Evolutionary conservation across 176 grass and related monocot species (phyloP).

Genomic region (Oryza glumipatula): DNA sequence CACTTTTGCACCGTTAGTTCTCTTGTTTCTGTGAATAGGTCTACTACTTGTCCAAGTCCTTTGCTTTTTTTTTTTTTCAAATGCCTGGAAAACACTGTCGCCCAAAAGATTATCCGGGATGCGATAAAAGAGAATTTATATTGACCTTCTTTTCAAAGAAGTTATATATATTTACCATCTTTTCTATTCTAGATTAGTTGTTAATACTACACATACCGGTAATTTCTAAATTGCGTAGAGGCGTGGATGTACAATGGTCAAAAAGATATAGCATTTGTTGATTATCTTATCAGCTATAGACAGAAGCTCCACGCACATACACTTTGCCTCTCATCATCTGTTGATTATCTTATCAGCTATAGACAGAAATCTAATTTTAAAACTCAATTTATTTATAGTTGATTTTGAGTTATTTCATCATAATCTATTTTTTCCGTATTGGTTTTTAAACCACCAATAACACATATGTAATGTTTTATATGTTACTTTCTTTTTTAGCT

Average conservation of each 20-base stretch:
- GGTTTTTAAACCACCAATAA: too few relatives aligned
- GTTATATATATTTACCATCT: not conserved
- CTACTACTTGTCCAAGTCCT: not conserved
- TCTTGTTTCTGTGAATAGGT: not conserved
- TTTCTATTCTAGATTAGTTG: constrained; percentile 4
- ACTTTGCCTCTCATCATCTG: not conserved
- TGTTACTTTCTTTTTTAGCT: too few relatives aligned
- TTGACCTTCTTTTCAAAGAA: too few relatives aligned
- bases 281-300: too few relatives aligned
- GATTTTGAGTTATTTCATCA: too few relatives aligned
- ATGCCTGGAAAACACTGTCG: not conserved
- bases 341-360: too few relatives aligned
- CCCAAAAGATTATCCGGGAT: not conserved
- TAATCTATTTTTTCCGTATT: too few relatives aligned
- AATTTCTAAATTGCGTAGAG: not conserved
- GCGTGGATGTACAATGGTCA: not conserved
- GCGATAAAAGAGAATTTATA: not conserved
- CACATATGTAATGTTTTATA: too few relatives aligned
- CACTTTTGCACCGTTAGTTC: constrained; percentile 41
- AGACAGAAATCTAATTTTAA: too few relatives aligned
- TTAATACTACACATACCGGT: constrained; percentile 15
- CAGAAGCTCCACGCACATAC: not conserved
- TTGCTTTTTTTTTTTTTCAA: not conserved
- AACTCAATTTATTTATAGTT: too few relatives aligned
- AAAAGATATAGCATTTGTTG: not conserved